phyloP scores from a whole-genome alignment of 2,329 filamentous ascomycete species.

The Hypoxylon sp. region DNA sequence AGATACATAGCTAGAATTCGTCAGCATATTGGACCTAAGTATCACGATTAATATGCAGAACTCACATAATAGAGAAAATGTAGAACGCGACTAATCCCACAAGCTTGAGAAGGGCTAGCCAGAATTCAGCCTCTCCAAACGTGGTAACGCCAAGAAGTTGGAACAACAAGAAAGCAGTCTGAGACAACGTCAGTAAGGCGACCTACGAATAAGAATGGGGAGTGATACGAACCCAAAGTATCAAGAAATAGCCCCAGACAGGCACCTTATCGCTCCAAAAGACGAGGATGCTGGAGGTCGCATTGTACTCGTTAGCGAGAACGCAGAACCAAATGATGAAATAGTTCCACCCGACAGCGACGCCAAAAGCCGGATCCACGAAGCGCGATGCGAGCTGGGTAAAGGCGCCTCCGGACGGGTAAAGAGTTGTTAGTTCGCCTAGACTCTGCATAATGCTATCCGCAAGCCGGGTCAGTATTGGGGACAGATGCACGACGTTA shows the following conservation, averaged over 20 bases:
- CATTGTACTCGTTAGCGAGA: constrained; percentile 79
- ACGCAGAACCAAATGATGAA: constrained; percentile 71
- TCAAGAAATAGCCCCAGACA: constrained; percentile 77
- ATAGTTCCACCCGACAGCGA: constrained; percentile 80
- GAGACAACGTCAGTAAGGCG: constrained; percentile 6
- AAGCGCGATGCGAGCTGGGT: constrained; percentile 79
- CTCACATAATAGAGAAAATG: constrained; percentile 77
- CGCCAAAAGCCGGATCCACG: constrained; percentile 78
- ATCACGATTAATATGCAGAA: not conserved
- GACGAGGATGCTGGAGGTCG: constrained; percentile 73
- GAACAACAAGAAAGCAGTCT: constrained; percentile 73
- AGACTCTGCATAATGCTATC: constrained; percentile 78
- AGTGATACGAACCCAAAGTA: constrained; percentile 73
- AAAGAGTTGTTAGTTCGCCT: constrained; percentile 81
- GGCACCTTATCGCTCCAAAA: constrained; percentile 66
- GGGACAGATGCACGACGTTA: not conserved
- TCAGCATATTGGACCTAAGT: constrained; percentile 27
- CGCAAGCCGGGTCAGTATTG: constrained; percentile 23
- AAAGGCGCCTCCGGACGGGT: constrained; percentile 79
- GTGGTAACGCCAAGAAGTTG: constrained; percentile 80
- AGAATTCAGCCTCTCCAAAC: constrained; percentile 86
- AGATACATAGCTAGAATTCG: constrained; percentile 69
- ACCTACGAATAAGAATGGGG: not conserved
- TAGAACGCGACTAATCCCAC: constrained; percentile 79
- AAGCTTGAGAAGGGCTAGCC: constrained; percentile 81